Percentiles rank a stretch among this genome's conserved stretches.
Conservation (phyloP, 2,329 filamentous ascomycete genomes). For the Aspergillus luchuensis region DNA sequence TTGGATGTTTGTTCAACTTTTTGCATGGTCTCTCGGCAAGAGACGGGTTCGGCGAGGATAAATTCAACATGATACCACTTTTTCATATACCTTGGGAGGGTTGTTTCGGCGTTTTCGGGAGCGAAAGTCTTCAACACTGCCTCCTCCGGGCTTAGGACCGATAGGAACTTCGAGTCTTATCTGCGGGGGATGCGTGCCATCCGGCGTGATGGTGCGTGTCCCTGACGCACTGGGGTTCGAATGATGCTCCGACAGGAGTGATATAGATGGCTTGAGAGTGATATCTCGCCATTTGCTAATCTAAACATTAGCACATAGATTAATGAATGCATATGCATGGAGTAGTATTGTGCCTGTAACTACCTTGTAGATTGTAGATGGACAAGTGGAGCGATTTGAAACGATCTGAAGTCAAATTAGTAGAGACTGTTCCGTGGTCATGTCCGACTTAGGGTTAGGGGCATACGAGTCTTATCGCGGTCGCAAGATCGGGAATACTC, state of each 20-base stretch:
- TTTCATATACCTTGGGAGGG: conserved; percentile 42
- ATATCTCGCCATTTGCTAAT: conserved; percentile 31
- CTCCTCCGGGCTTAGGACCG: conserved; percentile 22
- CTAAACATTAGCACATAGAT: conserved; percentile 42
- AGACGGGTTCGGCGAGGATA: conserved; percentile 44
- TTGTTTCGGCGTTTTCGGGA: conserved; percentile 46
- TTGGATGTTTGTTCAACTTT: conserved; percentile 38
- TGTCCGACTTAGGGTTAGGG: too few species aligned
- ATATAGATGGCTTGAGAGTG: conserved; percentile 10
- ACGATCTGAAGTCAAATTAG: too few species aligned
- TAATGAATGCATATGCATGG: conserved; percentile 20
- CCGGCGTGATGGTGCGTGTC: conserved; percentile 2
- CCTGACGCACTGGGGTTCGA: conserved; percentile 15
- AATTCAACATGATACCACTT: conserved; percentile 55
- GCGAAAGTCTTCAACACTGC: conserved; percentile 46
- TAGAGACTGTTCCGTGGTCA: too few species aligned
- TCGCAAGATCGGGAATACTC: too few species aligned
- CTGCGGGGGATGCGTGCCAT: neutral
- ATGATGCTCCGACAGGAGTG: conserved; percentile 14
- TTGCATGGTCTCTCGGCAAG: conserved; percentile 40
- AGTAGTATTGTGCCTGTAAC: neutral
- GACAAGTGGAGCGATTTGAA: too few species aligned
- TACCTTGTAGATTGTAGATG: too few species aligned
- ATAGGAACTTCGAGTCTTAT: conserved; percentile 13
- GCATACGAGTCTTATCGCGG: too few species aligned